Evolutionary conservation across 2,329 filamentous ascomycete genomes (phyloP), one percentile per base, ranked within the genome.

Genomic region (Drechmeria coniospora): DNA sequence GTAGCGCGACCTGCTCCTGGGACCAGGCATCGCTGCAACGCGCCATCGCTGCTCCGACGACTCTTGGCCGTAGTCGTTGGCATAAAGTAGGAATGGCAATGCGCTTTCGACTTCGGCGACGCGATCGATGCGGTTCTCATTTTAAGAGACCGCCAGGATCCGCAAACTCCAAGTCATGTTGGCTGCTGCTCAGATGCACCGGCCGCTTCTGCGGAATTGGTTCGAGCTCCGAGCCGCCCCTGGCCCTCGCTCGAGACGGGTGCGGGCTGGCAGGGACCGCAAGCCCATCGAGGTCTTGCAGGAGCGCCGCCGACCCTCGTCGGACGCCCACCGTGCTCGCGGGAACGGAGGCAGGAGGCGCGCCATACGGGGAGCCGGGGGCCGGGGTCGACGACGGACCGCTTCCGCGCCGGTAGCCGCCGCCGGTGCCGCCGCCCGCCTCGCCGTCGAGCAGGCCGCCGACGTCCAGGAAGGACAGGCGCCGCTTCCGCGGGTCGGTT

Each of bases 391-490:
- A 50, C 5, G 60, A 63, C 14, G 51, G 49, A 31, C 47, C 48
- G 35, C 61, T 65, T 17, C 55, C 54, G 8, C 54, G 51, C 22
- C 53, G 46, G 26, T 50, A 41, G 25, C 47, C 51, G 15, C 42
- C 41, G 27, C 41, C n/a, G n/a, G n/a, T 48, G 34, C 47, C 45
- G 27, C 43, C 43, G 6, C 39, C 37, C 15, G 30, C 27, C 2
- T 53, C 36, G 12, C 61, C 62, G 5, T 76, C 71, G 1, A 92
- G 56, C 0, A 92, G 55, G 0, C 80, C 81, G 14, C 83, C 83
- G 1, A 84, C 76, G 39, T 93, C 86, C 41, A 87, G 84, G 49
- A 93, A 87, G 0, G 80, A 82, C 4, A 90, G 70, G 25, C 65
- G 43, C 23, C 43, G 44, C 8, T 38, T 45, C 9, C 39, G 36